A percentile compares a stretch with the other conserved stretches of the same genome.
These are phyloP conservation scores for Brettanomyces naardenensis DNA, from an alignment of 805 yeast species.

Conservation along the genomic window DNA sequence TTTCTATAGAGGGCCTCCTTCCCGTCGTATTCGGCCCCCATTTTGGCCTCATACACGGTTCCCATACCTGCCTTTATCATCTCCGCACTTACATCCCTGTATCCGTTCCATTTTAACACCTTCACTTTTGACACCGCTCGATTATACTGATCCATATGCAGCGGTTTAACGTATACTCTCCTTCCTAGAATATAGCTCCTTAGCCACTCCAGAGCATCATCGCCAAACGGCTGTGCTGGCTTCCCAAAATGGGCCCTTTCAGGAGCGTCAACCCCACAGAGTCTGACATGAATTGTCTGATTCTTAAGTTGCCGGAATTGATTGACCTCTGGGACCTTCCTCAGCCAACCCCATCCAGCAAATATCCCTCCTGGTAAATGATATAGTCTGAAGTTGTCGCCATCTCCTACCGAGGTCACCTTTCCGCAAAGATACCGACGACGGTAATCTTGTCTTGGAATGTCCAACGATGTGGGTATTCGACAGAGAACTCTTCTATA, in stretches of 20 bases:
- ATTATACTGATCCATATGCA: conserved; percentile 80
- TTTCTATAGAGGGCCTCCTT: conserved; percentile 49
- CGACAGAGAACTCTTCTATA: conserved; percentile 43
- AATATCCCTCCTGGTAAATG: conserved; percentile 89
- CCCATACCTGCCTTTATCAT: conserved; percentile 83
- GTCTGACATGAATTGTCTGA: conserved; percentile 70
- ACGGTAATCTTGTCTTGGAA: conserved; percentile 41
- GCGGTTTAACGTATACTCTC: conserved; percentile 67
- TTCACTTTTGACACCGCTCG: conserved; percentile 76
- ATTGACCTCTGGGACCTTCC: conserved; percentile 54
- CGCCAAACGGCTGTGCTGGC: conserved; percentile 81
- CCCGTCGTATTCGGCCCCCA: conserved; percentile 82
- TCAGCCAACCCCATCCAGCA: conserved; percentile 91
- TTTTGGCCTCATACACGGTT: conserved; percentile 77
- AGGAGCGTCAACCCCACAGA: conserved; percentile 96
- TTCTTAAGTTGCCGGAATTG: conserved; percentile 39
- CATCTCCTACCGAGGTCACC: conserved; percentile 91
- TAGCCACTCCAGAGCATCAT: conserved; percentile 80
- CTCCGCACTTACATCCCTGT: conserved; percentile 75
- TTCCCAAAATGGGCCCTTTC: conserved; percentile 92
- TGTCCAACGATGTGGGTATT: conserved; percentile 37
- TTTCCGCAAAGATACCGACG: conserved; percentile 50
- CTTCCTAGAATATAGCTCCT: conserved; percentile 56
- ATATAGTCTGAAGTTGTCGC: conserved; percentile 86
- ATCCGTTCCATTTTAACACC: conserved; percentile 56